phyloP scores from a whole-genome alignment of 2,329 filamentous ascomycete species.

The Talaromyces piceae region DNA sequence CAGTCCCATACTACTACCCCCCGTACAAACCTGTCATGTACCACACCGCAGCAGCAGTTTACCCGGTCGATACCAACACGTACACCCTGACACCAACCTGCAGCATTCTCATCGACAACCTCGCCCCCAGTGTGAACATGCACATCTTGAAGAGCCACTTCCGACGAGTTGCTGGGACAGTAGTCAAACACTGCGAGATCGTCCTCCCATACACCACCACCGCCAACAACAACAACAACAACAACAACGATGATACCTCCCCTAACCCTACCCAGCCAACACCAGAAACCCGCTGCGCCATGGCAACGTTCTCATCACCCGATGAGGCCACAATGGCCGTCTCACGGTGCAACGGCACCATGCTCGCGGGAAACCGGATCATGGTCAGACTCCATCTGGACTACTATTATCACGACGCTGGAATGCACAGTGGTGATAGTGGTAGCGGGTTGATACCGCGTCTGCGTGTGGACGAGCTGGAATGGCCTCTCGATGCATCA shows the following conservation, averaged over 20 bases:
- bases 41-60: neutral
- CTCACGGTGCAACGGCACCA: slow-evolving; percentile 25
- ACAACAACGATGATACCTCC: no score
- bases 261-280: slow-evolving; percentile 13
- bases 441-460: no score
- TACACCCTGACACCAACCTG: neutral
- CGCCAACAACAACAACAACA: no score
- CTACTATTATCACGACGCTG: neutral
- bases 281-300: slow-evolving; percentile 13
- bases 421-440: neutral
- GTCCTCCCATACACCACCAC: no score
- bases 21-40: no score
- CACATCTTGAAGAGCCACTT: slow-evolving; percentile 24
- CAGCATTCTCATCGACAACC: slow-evolving; percentile 20
- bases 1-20: neutral
- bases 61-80: no score
- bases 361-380: slow-evolving; percentile 27
- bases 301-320: slow-evolving; percentile 21
- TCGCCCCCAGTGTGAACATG: slow-evolving; percentile 22
- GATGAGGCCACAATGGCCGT: slow-evolving; percentile 32
- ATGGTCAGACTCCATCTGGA: slow-evolving; percentile 26
- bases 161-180: slow-evolving; percentile 17
- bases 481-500: neutral
- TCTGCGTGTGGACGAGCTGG: neutral
- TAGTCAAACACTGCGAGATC: slow-evolving; percentile 27